Conservation (phyloP, 2,329 filamentous ascomycete species). For the Rugonectria rugulosa region DNA sequence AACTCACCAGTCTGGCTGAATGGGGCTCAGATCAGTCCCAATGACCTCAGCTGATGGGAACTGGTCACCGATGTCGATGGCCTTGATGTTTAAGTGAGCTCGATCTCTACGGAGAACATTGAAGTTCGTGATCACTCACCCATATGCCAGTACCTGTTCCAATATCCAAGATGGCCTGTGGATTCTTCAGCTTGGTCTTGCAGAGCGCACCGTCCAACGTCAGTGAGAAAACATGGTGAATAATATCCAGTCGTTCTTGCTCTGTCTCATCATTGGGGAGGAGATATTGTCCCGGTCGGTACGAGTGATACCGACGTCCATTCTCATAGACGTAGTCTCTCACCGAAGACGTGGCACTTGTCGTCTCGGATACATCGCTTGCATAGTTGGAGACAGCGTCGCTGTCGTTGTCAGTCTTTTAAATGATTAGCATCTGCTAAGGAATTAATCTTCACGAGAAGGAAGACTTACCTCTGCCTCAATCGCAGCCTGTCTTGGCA, state of each 20-base stretch:
- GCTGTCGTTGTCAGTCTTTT: constrained; percentile 1
- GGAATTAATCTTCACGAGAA: background rate
- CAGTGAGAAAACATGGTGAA: constrained; percentile 60
- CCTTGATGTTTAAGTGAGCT: constrained; percentile 36
- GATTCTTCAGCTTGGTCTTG: constrained; percentile 24
- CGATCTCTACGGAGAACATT: background rate
- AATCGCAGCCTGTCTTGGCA: background rate
- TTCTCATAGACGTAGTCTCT: constrained; percentile 48
- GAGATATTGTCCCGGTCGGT: constrained; percentile 43
- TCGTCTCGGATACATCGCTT: constrained; percentile 30
- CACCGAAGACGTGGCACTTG: constrained; percentile 41
- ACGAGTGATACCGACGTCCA: constrained; percentile 48
- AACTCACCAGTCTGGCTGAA: constrained; percentile 32
- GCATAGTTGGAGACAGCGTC: constrained; percentile 32
- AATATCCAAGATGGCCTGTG: constrained; percentile 33
- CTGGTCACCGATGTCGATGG: constrained; percentile 52
- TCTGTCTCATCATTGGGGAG: constrained; percentile 46
- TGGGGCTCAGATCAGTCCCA: constrained; percentile 38
- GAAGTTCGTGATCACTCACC: no score
- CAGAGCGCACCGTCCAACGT: constrained; percentile 52
- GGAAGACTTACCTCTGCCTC: background rate
- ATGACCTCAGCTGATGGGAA: constrained; percentile 34
- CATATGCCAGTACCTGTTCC: constrained; percentile 37
- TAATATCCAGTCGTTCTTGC: constrained; percentile 60
- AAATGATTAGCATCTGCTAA: background rate